Evolutionary conservation across 2,329 filamentous ascomycete species (phyloP).

Genomic region (Aspergillus ustus): DNA sequence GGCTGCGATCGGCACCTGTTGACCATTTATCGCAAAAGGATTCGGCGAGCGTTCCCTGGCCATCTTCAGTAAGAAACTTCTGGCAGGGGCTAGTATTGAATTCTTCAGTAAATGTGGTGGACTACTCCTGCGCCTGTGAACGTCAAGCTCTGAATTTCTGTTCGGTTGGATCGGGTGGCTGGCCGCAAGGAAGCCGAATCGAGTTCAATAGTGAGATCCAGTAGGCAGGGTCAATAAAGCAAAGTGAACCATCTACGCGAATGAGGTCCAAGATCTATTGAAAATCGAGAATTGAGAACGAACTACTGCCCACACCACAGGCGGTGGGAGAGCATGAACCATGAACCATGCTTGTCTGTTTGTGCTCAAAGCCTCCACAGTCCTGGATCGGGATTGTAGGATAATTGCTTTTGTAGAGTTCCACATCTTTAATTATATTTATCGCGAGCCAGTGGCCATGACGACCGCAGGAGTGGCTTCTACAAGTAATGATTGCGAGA

Average conservation of each 20-base stretch:
- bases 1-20: slow-evolving; percentile 4
- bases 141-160: neutral
- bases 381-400: slow-evolving; percentile 3
- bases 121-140: neutral
- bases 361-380: slow-evolving; percentile 1
- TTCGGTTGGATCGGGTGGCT: neutral
- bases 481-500: slow-evolving; percentile 7
- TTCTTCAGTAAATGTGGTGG: neutral
- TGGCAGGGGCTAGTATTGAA: neutral
- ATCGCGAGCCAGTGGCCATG: neutral
- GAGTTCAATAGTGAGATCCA: neutral
- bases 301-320: neutral
- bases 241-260: neutral
- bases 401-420: slow-evolving; percentile 10
- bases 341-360: slow-evolving; percentile 12
- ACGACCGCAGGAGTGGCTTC: slow-evolving; percentile 1
- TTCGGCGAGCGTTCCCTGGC: neutral
- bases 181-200: neutral
- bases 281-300: neutral
- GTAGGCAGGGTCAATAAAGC: neutral
- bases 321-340: neutral
- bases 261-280: neutral
- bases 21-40: slow-evolving; percentile 1
- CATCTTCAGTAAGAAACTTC: slow-evolving; percentile 4
- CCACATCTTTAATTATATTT: slow-evolving; percentile 15